Evolutionary conservation across 129 eudicot genomes (phyloP).

Genomic region (Chrysanthemum makinoi): DNA sequence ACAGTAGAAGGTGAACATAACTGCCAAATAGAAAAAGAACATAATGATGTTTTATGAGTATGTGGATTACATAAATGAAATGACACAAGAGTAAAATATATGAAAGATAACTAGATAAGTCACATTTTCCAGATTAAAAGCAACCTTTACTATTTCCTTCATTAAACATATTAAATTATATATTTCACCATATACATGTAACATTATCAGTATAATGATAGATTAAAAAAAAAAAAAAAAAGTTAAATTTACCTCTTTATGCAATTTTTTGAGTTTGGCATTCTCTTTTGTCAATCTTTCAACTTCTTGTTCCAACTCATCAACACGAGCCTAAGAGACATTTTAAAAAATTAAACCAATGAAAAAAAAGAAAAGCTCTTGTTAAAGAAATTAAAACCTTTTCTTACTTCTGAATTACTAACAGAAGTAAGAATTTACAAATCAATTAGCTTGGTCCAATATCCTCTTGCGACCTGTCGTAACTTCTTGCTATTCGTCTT

Average conservation of each 20-base stretch:
- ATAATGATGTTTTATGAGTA: background rate
- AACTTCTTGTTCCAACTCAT: slow-evolving; percentile 33
- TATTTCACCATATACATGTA: no score
- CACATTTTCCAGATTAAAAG: no score
- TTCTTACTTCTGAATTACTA: no score
- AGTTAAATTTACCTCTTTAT: slow-evolving; percentile 21
- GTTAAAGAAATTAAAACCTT: background rate
- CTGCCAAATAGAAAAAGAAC: slow-evolving; percentile 6
- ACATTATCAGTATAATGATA: no score
- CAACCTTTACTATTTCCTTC: no score
- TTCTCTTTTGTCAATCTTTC: slow-evolving; percentile 32
- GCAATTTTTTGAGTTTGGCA: slow-evolving; percentile 28
- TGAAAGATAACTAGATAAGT: no score
- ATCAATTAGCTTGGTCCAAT: no score
- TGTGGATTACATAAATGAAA: background rate
- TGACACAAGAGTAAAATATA: background rate
- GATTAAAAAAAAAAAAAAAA: background rate
- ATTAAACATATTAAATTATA: background rate
- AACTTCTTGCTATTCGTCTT: no score
- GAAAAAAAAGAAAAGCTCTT: background rate
- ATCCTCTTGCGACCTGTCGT: no score
- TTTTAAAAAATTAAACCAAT: background rate
- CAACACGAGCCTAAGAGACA: slow-evolving; percentile 28
- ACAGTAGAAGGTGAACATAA: slow-evolving; percentile 18
- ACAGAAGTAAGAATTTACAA: no score